Evolutionary conservation across 345 rosid genomes (phyloP).

Genomic region (Hypericum androsaemum): DNA sequence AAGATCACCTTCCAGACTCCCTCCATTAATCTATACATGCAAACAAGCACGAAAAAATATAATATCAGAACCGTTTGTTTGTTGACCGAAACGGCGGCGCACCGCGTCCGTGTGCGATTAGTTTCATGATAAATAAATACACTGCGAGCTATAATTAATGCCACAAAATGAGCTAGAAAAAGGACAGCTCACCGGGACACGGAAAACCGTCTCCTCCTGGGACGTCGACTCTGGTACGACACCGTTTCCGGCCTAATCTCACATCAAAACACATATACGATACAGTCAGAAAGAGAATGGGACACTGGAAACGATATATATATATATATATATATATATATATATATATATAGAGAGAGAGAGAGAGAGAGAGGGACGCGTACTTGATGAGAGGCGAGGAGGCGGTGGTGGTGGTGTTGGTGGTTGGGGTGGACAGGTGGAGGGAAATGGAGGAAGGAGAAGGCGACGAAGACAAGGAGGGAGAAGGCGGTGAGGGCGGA

Average conservation of each 20-base stretch:
- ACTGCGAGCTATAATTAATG: too few species aligned
- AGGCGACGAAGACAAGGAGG: slow-evolving; percentile 44
- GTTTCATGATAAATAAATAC: too few species aligned
- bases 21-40: slow-evolving; percentile 37
- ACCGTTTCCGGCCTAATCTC: slow-evolving; percentile 21
- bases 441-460: slow-evolving; percentile 44
- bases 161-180: too few species aligned
- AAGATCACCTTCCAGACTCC: slow-evolving; percentile 36
- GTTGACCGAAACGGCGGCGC: too few species aligned
- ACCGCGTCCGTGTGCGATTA: too few species aligned
- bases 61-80: slow-evolving; percentile 5
- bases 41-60: background rate
- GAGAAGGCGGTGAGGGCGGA: slow-evolving; percentile 49
- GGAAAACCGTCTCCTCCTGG: slow-evolving; percentile 18
- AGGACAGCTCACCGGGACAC: slow-evolving; percentile 42
- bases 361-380: background rate
- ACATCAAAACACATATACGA: slow-evolving; percentile 4
- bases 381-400: slow-evolving; percentile 15
- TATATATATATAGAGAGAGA: background rate
- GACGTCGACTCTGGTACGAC: slow-evolving; percentile 19
- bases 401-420: slow-evolving; percentile 7
- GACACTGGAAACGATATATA: background rate
- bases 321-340: background rate
- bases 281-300: background rate
- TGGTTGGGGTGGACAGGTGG: slow-evolving; percentile 24